Evolutionary conservation across 805 yeast genomes (phyloP).

Genomic region (Zygoascus ofunaensis): DNA sequence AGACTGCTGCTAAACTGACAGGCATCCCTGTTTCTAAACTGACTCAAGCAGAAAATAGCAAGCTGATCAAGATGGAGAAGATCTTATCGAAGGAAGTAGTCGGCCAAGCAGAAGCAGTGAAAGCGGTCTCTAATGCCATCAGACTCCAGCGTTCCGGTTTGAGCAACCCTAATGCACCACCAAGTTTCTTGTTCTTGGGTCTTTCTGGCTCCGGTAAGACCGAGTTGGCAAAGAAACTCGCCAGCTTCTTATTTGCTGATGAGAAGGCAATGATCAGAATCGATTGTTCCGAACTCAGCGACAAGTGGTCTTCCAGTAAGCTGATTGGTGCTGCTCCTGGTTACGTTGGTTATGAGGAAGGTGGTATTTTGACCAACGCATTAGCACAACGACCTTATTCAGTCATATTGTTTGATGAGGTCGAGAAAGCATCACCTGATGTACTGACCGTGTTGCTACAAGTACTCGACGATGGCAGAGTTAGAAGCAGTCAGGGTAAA

Average conservation of each 20-base stretch:
- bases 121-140: slow-evolving; percentile 91
- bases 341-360: slow-evolving; percentile 93
- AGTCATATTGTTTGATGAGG: slow-evolving; percentile 93
- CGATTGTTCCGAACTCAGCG: slow-evolving; percentile 93
- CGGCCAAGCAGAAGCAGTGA: slow-evolving; percentile 93
- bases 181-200: slow-evolving; percentile 90
- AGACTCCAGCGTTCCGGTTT: slow-evolving; percentile 89
- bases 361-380: slow-evolving; percentile 92
- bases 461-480: slow-evolving; percentile 91
- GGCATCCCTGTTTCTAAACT: slow-evolving; percentile 94
- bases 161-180: slow-evolving; percentile 93
- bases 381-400: slow-evolving; percentile 87
- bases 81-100: slow-evolving; percentile 77
- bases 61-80: slow-evolving; percentile 89
- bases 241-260: slow-evolving; percentile 92
- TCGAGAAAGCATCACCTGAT: slow-evolving; percentile 97
- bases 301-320: slow-evolving; percentile 92
- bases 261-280: slow-evolving; percentile 95
- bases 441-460: slow-evolving; percentile 87
- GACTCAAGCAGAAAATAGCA: slow-evolving; percentile 89
- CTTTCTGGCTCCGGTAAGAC: slow-evolving; percentile 98
- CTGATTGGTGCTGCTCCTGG: slow-evolving; percentile 97
- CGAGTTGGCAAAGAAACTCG: slow-evolving; percentile 91
- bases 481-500: slow-evolving; percentile 90
- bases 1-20: slow-evolving; percentile 91